Percentiles rank a stretch among this genome's conserved stretches.
These are phyloP conservation scores for Trichomonas tenax DNA, from an alignment of 208 protist species.

Conservation along the genomic window DNA sequence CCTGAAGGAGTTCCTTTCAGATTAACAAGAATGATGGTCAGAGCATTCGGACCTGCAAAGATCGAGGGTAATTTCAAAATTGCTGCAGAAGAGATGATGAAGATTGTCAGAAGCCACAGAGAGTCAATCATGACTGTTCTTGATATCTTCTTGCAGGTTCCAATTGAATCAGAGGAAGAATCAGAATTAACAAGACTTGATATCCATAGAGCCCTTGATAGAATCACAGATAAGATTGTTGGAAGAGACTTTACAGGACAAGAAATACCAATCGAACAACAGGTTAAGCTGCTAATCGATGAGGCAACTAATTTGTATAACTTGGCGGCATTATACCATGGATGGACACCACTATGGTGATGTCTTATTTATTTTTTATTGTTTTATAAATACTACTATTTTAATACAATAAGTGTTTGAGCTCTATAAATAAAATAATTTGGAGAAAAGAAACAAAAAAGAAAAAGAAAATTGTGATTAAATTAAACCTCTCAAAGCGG, in stretches of 20 bases:
- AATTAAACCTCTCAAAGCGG: background rate
- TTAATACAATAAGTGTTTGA: no score
- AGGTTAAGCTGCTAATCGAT: background rate
- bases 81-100: background rate
- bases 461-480: background rate
- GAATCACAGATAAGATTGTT: background rate
- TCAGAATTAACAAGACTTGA: background rate
- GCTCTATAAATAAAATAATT: no score
- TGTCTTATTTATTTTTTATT: background rate
- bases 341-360: background rate
- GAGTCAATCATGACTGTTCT: background rate
- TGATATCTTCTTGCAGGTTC: background rate
- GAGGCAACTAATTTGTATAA: background rate
- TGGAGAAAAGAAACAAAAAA: background rate
- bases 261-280: background rate
- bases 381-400: background rate
- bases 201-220: background rate
- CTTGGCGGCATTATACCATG: background rate
- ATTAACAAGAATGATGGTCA: slow-evolving; percentile 19
- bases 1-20: slow-evolving; percentile 18
- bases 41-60: background rate
- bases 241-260: background rate
- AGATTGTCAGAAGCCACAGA: background rate
- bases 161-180: background rate
- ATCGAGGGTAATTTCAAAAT: background rate